Evolutionary conservation across 345 rosid species (phyloP).

Genomic region (Melastoma malabathricum): DNA sequence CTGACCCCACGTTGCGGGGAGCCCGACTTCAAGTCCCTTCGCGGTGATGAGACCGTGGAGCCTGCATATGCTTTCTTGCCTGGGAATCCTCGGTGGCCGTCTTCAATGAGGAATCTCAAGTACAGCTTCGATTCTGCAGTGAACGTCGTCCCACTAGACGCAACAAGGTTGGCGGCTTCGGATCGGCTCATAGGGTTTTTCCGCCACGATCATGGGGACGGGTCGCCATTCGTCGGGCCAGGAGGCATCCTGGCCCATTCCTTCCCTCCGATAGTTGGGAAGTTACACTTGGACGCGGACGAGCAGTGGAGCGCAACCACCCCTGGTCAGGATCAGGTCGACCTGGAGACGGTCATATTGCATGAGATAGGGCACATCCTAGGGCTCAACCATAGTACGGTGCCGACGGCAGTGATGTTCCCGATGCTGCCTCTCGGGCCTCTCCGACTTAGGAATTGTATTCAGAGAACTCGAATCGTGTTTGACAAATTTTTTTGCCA

Average conservation of each 20-base stretch:
- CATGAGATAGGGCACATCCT: conserved; percentile 22
- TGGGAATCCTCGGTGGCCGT: neutral
- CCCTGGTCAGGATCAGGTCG: neutral
- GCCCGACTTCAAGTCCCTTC: conserved; percentile 5
- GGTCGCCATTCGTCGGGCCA: conserved; percentile 9
- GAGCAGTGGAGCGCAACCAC: conserved; percentile 12
- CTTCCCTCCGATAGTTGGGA: neutral
- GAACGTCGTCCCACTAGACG: neutral
- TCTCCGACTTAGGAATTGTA: too few relatives aligned
- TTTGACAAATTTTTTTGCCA: too few relatives aligned
- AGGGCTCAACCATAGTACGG: conserved; percentile 12
- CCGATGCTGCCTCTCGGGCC: too few relatives aligned
- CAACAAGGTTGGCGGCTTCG: neutral
- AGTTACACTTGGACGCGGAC: conserved; percentile 16
- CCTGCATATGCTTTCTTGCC: neutral
- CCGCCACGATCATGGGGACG: conserved; percentile 4
- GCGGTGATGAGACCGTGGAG: neutral
- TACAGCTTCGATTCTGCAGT: conserved; percentile 1
- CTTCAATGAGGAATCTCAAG: neutral
- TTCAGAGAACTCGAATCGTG: too few relatives aligned
- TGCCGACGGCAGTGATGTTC: conserved; percentile 15
- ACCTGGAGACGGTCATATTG: conserved; percentile 14
- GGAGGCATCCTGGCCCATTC: conserved; percentile 13
- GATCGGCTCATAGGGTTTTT: conserved; percentile 3
- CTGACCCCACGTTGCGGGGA: conserved; percentile 4